These are phyloP conservation scores for Coriolopsis trogii DNA, from an alignment of 1,284 basidiomycete genomes.

Conservation along the genomic window DNA sequence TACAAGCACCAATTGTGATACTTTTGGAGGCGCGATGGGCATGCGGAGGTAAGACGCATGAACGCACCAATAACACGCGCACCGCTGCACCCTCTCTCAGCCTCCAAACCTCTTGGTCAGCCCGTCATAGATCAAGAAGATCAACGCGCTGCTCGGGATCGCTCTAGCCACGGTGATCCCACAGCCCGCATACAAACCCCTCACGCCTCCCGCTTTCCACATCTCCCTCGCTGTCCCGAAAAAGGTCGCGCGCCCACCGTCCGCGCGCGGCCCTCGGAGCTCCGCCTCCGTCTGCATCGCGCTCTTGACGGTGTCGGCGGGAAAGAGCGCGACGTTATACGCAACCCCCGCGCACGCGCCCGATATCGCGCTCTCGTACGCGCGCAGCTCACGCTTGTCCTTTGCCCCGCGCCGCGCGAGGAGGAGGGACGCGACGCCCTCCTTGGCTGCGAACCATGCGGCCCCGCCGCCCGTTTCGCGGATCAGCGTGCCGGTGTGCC, in stretches of 20 bases:
- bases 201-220: constrained; percentile 77
- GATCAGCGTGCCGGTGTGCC: constrained; percentile 84
- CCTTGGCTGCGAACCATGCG: constrained; percentile 90
- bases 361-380: constrained; percentile 83
- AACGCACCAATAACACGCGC: too few species aligned
- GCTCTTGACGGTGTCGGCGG: constrained; percentile 94
- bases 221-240: constrained; percentile 73
- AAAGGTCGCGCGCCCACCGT: constrained; percentile 57
- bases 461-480: constrained; percentile 87
- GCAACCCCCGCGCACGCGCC: constrained; percentile 88
- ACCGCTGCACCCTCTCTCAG: constrained; percentile 13
- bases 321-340: constrained; percentile 89
- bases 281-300: constrained; percentile 95
- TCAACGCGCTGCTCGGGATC: constrained; percentile 89
- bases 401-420: constrained; percentile 44
- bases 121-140: constrained; percentile 90
- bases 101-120: constrained; percentile 64
- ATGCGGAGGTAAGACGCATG: too few species aligned
- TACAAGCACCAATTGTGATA: neutral
- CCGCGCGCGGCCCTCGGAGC: constrained; percentile 55
- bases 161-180: constrained; percentile 89
- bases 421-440: constrained; percentile 65
- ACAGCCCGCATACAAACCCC: constrained; percentile 93
- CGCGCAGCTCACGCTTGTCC: constrained; percentile 55
- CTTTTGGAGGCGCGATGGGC: neutral